Evolutionary conservation across 176 grass and related monocot species (phyloP), one percentile per base, ranked within the genome.

Genomic region (Musa acuminata): DNA sequence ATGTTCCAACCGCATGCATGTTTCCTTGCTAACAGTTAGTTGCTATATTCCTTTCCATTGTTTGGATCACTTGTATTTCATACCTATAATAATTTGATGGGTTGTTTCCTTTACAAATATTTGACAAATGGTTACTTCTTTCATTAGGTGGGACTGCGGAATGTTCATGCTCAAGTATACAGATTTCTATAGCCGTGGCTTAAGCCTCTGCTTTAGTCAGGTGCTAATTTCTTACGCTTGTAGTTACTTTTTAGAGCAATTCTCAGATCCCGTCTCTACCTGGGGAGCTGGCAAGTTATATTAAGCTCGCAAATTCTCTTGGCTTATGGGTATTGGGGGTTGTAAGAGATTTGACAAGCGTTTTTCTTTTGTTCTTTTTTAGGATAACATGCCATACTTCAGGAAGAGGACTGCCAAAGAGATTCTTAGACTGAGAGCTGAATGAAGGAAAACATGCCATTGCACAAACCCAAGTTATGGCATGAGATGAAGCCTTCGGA

Each of bases 371-470:
- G 35, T 43, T 49, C 23, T 73, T 83, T 83, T 81, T 57, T 80
- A 98, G 94, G 84, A 82, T 75, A 9, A 98, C 25, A 98, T 93
- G 94, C 69, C 78, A 51, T 93, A 98, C 73, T 93, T 96, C 69
- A 93, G 94, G 64, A 87, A 71, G 79, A 82, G 88, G 70, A 93
- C 87, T 78, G 78, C 78, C 79, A 98, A 84, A 50, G 94, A 93
- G 80, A 98, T 98, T 76, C 58, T 89, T 78, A 83, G 78, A 78
- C 67, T 84, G 81, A 89, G 83, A 89, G 94, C 86, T 73, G 88
- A 93, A 8, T 95, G 63, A 93, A 83, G 19, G 9, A 65, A 65
- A 25, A 65, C 3, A 20, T 20, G 35, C 35, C 4, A 21, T n/a
- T n/a, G 1, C 57, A 21, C 14, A n/a, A 20, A 21, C 21, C 17